Evolutionary conservation across 2,329 filamentous ascomycete genomes (phyloP), one percentile per base, ranked within the genome.

Genomic region (Epichloe gansuensis): DNA sequence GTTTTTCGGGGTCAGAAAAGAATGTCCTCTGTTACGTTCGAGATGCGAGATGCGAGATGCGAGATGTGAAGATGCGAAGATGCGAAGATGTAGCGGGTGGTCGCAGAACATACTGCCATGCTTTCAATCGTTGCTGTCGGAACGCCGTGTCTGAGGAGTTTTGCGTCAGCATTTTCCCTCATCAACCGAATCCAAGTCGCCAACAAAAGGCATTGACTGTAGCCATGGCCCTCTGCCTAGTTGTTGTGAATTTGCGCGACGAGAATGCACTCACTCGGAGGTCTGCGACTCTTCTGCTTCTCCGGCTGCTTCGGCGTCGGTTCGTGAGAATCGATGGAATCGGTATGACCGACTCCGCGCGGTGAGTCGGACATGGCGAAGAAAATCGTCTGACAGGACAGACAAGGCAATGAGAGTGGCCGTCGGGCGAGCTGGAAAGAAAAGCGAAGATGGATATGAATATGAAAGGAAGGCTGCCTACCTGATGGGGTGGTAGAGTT

Each of bases 41-140:
- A 43, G 38, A 28, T 21, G 17, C 34, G 12, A 31, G 5, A 21
- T 21, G 17, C 17, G 17, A 21, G 17, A 21, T 1, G 17, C 17
- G 17, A 17, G 17, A 17, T 2, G 17, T 2, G 17, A 21, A 21
- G 17, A 21, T 21, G 17, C 17, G 17, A 21, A 43, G 38, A 28
- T 21, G 17, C 34, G 12, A 31, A 21, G 5, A 12, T 4, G n/a
- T 31, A 12, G 31, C 21, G 31, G 28, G n/a, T 21, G 15, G 13
- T 13, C 38, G 31, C 17, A 46, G 37, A 46, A 80, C 89, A 71
- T 76, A 94, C 86, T 98, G 93, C 93, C 93, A 98, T 74, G 93
- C 93, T 73, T 97, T 96, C 69, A 98, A 73, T 66, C 93, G 84
- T 72, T 98, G 93, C 68, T 98, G 93, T 62, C 93, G 82, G 68